phyloP scores from a whole-genome alignment of 1,284 basidiomycete genomes.

The Filobasidium uniguttulatum region DNA sequence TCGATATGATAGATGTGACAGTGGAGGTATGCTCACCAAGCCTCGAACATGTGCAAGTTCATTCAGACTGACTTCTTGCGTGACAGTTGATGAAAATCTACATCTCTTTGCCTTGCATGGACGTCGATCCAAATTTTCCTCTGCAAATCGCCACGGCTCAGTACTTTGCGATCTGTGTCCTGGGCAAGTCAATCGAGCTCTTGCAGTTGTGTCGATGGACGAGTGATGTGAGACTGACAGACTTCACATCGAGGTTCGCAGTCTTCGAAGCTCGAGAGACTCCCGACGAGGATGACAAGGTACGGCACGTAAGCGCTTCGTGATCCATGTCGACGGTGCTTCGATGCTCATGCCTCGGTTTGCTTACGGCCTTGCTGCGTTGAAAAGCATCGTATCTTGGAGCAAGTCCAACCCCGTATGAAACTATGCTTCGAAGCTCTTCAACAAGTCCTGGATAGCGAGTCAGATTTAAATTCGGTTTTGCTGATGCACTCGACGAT shows the following conservation, averaged over 20 bases:
- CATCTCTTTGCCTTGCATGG: not conserved
- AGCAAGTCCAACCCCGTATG: not conserved
- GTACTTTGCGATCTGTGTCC: not conserved
- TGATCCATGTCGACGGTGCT: no score
- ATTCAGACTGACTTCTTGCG: not conserved
- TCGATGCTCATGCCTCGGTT: no score
- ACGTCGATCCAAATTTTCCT: not conserved
- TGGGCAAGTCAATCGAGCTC: not conserved
- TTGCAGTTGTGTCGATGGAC: not conserved
- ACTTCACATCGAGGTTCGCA: not conserved
- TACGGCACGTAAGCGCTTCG: no score
- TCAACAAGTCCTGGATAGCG: not conserved
- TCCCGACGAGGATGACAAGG: not conserved
- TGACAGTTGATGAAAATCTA: not conserved
- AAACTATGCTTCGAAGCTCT: not conserved
- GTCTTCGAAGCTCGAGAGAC: not conserved
- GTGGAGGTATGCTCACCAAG: not conserved
- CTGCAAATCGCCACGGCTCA: not conserved
- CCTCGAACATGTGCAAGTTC: not conserved
- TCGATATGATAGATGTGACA: not conserved
- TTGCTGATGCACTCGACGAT: not conserved
- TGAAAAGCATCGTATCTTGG: not conserved
- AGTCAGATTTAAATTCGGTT: no score
- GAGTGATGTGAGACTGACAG: not conserved
- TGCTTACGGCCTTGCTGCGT: no score